These are phyloP conservation scores for Ogataea ganodermae DNA, from an alignment of 805 yeast genomes.

Conservation along the genomic window DNA sequence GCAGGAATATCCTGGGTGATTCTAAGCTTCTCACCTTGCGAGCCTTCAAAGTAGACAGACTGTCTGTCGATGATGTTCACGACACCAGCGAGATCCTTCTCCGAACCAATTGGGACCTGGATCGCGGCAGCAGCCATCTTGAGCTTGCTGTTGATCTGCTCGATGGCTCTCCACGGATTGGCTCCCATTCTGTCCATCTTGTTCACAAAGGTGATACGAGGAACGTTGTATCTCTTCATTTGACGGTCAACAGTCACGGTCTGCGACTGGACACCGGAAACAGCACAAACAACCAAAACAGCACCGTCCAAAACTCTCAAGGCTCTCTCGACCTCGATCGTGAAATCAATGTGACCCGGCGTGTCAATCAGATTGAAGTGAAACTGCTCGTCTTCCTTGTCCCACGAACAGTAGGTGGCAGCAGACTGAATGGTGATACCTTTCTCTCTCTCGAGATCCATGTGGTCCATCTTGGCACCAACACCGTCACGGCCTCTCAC, in stretches of 20 bases:
- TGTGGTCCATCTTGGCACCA: constrained; percentile 99
- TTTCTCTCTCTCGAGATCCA: constrained; percentile 98
- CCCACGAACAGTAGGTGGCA: constrained; percentile 98
- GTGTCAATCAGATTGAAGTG: constrained; percentile 97
- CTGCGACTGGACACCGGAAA: constrained; percentile 97
- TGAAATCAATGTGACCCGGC: constrained; percentile 98
- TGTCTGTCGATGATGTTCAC: constrained; percentile 89
- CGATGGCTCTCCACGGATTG: constrained; percentile 93
- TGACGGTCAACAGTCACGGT: constrained; percentile 98
- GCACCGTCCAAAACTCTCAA: constrained; percentile 97
- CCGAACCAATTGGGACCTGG: constrained; percentile 97
- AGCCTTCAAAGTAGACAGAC: constrained; percentile 86
- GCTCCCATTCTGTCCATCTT: constrained; percentile 99
- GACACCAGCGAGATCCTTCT: constrained; percentile 79
- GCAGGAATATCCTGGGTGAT: constrained; percentile 68
- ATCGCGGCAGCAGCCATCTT: constrained; percentile 95
- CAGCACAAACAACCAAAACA: constrained; percentile 97
- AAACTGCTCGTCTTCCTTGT: constrained; percentile 63
- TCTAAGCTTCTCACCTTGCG: constrained; percentile 81
- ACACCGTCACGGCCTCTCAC: constrained; percentile 96
- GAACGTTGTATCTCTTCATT: constrained; percentile 97
- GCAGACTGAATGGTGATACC: constrained; percentile 99
- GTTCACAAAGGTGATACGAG: constrained; percentile 92
- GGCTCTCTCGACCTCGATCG: constrained; percentile 99
- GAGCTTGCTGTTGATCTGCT: constrained; percentile 83